Conservation (phyloP, 2,329 filamentous ascomycete genomes). For the Cadophora luteo-olivacea region DNA sequence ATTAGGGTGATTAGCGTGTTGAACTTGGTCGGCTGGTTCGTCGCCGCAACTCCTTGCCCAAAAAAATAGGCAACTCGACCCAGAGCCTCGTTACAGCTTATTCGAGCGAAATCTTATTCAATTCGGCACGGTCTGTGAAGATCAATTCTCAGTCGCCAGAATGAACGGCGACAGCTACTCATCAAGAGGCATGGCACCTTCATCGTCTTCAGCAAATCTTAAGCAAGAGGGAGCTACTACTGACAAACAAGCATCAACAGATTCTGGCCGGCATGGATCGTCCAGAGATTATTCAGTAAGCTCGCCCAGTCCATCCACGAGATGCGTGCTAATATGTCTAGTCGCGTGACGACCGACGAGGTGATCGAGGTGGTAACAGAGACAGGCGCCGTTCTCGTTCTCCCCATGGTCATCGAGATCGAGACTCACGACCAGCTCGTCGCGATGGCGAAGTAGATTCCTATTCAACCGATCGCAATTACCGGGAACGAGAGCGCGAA, state of each 20-base stretch:
- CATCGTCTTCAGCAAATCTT: slow-evolving; percentile 40
- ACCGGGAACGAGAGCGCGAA: slow-evolving; percentile 91
- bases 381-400: slow-evolving; percentile 85
- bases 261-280: slow-evolving; percentile 53
- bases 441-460: slow-evolving; percentile 81
- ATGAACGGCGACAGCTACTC: slow-evolving; percentile 91
- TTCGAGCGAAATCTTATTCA: background rate
- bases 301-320: slow-evolving; percentile 23
- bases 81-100: slow-evolving; percentile 25
- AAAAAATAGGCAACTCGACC: slow-evolving; percentile 20
- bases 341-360: slow-evolving; percentile 48
- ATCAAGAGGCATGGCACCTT: slow-evolving; percentile 67
- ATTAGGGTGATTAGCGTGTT: slow-evolving; percentile 12
- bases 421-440: slow-evolving; percentile 64
- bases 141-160: slow-evolving; percentile 41
- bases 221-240: slow-evolving; percentile 41
- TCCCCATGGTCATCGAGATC: slow-evolving; percentile 70
- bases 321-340: slow-evolving; percentile 39
- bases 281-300: slow-evolving; percentile 61
- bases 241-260: slow-evolving; percentile 49
- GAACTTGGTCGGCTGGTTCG: slow-evolving; percentile 5
- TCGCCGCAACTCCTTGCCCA: slow-evolving; percentile 19
- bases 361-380: slow-evolving; percentile 55
- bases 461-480: slow-evolving; percentile 92
- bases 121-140: slow-evolving; percentile 9